phyloP scores from a whole-genome alignment of 1,139 yeast species.

The Kluyveromyces marxianus region DNA sequence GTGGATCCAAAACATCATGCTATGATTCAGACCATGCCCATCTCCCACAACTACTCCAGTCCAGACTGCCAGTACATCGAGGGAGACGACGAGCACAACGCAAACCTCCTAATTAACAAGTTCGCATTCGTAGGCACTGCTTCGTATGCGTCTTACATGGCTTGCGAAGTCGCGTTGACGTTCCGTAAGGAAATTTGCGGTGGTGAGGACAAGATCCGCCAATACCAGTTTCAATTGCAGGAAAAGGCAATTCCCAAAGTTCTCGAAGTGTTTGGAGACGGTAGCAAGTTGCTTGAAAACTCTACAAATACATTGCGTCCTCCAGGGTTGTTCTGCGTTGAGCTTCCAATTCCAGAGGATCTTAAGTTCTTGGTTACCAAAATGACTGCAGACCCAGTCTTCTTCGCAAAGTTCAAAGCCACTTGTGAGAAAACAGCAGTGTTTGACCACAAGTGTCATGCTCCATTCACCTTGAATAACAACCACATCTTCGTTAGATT shows the following conservation, averaged over 20 bases:
- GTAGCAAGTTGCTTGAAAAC: constrained; percentile 16
- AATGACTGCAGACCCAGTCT: constrained; percentile 6
- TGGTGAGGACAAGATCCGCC: constrained; percentile 47
- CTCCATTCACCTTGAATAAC: constrained; percentile 40
- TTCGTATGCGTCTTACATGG: constrained; percentile 31
- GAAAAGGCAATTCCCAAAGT: constrained; percentile 36
- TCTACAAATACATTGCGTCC: constrained; percentile 11
- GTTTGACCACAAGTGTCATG: constrained; percentile 36
- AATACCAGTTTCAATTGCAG: constrained; percentile 43
- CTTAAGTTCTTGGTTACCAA: constrained; percentile 10
- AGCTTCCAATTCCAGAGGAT: constrained; percentile 12
- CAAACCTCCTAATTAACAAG: constrained; percentile 20
- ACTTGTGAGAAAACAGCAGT: constrained; percentile 19
- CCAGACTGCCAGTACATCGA: constrained; percentile 6
- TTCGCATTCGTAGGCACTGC: constrained; percentile 34
- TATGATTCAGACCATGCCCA: constrained; percentile 50
- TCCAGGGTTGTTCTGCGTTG: constrained; percentile 19
- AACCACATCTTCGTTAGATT: constrained; percentile 43
- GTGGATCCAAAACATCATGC: constrained; percentile 47
- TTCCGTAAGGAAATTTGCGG: constrained; percentile 54
- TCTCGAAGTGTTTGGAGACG: constrained; percentile 29
- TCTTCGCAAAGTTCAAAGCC: constrained; percentile 11
- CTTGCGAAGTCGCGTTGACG: constrained; percentile 38
- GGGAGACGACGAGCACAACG: constrained; percentile 8
- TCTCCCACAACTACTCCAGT: constrained; percentile 33